Evolutionary conservation across 805 yeast species (phyloP), one percentile per base, ranked within the genome.

Genomic region (Candida insectorum): DNA sequence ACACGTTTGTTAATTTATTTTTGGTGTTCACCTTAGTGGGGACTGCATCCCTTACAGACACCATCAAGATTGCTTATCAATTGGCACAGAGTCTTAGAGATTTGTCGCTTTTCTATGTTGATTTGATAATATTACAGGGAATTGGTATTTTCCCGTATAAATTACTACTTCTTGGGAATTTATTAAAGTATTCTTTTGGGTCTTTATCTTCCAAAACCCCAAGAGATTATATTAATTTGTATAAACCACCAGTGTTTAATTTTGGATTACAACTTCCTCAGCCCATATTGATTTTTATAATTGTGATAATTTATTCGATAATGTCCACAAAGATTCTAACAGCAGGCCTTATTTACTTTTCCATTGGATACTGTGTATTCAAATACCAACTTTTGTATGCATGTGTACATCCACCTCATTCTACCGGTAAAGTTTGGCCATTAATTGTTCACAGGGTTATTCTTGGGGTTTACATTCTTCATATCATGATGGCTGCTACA

Each of bases 371-470:
- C 56, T 81, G 79, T 54, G 95, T 89, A 6, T 87, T 80, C 71
- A 91, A 91, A 60, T 91, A 89, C 56, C 96, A 88, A 58, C 66
- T 91, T 39, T 65, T 93, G 44, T 91, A 86, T 55, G 83, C 96
- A 0, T 82, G 93, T 65, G 88, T 87, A 20, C 97, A 93, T 56
- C 89, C 95, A 7, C 96, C 94, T 24, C 97, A 93, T 60, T 88
- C 96, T 0, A 93, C 96, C 0, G 98, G 97, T 1, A 85, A 84
- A 52, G 94, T 91, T 1, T 91, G 97, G 97, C 95, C 96, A 0
- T 65, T 88, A 30, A 80, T 91, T 2, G 83, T 85, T 51, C 71
- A 95, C 47, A 71, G 98, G 45, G 77, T 89, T 1, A 77, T 85
- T 35, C 53, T 87, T 37, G 97, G 97, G 0, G 60, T 91, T 16